Base-by-base conservation (phyloP, 371 early-diverging fungal genomes). In the Syncephalastrum racemosum region DNA sequence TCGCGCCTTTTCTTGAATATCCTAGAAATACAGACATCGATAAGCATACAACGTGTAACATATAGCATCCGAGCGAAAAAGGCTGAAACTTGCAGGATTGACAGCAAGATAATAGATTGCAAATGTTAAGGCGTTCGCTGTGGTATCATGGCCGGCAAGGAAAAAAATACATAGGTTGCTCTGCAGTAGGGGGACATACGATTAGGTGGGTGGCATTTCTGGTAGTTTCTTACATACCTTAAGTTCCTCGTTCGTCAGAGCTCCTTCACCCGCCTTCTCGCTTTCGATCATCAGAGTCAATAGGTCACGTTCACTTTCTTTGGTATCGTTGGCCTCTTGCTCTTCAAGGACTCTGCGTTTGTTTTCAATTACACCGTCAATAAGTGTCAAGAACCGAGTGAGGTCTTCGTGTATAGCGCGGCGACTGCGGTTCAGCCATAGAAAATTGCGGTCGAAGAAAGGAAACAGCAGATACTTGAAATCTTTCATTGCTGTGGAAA, bases 221-320 rank as follows among this genome's bases (percentile, higher is more conserved):
- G 2, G 19, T 22, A 56, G 55, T 50, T 43, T 63, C 57, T 58
- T 2, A 43, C 45, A 4, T 74, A 68, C 77, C 66, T 53, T 64
- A 36, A 71, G 39, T 23, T 80, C 80, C 46, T 71, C 77, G 45
- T 71, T 60, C 3, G 75, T 46, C 45, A 75, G 20, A 15, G 50
- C 58, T 10, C 54, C 66, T 22, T 57, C 73, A 10, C 67, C 68
- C 20, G 58, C 45, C 43, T 63, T 58, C 44, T 70, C 73, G 46
- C 70, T 63, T 58, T 81, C 77, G 43, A 83, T 68, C 81, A 85
- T 76, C 60, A 85, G 55, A 1, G 83, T 75, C 40, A 83, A 64
- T 50, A 83, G 54, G 39, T 83, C 83, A 12, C 65, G 75, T 41
- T 77, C 77, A 40, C 65, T 74, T 18, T 83, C 82, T 4, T 48